Conservation (phyloP, 2,329 filamentous ascomycete genomes). For the Pseudogymnoascus sp. region DNA sequence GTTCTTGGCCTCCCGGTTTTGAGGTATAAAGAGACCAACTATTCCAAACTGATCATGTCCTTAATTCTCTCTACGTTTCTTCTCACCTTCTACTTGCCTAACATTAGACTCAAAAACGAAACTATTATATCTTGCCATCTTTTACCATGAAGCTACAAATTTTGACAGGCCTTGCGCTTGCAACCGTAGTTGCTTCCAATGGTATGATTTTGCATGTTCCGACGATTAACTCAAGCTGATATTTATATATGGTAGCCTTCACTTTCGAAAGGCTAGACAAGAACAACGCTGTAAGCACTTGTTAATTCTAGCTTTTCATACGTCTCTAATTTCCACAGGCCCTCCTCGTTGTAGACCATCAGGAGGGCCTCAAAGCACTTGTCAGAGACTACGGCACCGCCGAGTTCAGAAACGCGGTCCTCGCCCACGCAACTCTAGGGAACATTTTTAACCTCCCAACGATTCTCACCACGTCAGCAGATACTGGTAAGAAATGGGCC, state of each 20-base stretch:
- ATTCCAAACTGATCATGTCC: not conserved
- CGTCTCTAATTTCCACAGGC: constrained; percentile 28
- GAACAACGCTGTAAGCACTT: constrained; percentile 25
- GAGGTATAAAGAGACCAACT: not conserved
- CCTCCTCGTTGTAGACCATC: constrained; percentile 50
- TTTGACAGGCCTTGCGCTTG: not conserved
- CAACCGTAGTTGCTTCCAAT: not conserved
- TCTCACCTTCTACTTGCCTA: not conserved
- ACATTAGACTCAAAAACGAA: not conserved
- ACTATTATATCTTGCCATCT: not conserved
- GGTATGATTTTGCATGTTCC: not conserved
- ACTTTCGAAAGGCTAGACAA: constrained; percentile 32
- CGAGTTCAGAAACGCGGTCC: constrained; percentile 56
- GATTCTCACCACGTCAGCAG: constrained; percentile 61
- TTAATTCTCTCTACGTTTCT: not conserved
- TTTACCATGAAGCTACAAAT: constrained; percentile 12
- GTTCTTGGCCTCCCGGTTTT: not conserved
- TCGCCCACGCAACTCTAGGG: constrained; percentile 58
- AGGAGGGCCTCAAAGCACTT: constrained; percentile 48
- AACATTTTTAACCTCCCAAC: constrained; percentile 60
- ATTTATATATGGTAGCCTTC: constrained; percentile 5
- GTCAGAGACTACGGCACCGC: constrained; percentile 59
- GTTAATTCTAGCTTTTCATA: not conserved
- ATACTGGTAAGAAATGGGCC: constrained; percentile 35
- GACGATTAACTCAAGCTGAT: not conserved